These are phyloP conservation scores for Mycosphaerella arachidis DNA, from an alignment of 2,329 filamentous ascomycete genomes.

Conservation along the genomic window DNA sequence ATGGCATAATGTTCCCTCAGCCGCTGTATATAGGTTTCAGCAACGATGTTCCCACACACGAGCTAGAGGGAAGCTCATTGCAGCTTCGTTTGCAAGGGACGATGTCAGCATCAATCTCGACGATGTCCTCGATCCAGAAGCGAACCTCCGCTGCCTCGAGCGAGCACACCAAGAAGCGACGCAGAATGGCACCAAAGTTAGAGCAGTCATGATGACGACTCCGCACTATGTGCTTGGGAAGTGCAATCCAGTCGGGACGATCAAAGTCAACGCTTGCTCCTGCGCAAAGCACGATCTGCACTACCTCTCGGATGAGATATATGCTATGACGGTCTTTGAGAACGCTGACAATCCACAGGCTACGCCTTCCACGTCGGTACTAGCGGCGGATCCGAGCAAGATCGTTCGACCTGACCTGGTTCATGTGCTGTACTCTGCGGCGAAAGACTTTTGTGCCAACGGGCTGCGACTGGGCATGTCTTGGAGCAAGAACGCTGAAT, in stretches of 20 bases:
- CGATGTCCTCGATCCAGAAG: too few relatives aligned
- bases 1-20: too few relatives aligned
- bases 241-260: not conserved
- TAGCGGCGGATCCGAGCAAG: not conserved
- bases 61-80: too few relatives aligned
- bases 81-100: too few relatives aligned
- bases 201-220: not conserved
- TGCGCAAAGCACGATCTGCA: constrained; percentile 1
- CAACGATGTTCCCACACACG: too few relatives aligned
- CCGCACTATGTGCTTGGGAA: constrained; percentile 4
- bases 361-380: not conserved
- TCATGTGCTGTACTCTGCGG: constrained; percentile 1
- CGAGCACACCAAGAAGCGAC: too few relatives aligned
- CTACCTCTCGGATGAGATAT: constrained; percentile 1
- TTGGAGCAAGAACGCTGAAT: not conserved
- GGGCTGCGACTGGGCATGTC: not conserved
- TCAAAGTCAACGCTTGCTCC: not conserved
- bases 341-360: not conserved
- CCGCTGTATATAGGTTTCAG: too few relatives aligned
- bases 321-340: constrained; percentile 1
- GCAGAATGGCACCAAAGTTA: not conserved
- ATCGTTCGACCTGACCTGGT: constrained; percentile 2
- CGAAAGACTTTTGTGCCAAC: constrained; percentile 5
- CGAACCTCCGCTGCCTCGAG: too few relatives aligned
- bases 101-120: too few relatives aligned